Evolutionary conservation across 192 early-diverging fungal species (phyloP), one percentile per base, ranked within the genome.

Genomic region (Mortierella claussenii): DNA sequence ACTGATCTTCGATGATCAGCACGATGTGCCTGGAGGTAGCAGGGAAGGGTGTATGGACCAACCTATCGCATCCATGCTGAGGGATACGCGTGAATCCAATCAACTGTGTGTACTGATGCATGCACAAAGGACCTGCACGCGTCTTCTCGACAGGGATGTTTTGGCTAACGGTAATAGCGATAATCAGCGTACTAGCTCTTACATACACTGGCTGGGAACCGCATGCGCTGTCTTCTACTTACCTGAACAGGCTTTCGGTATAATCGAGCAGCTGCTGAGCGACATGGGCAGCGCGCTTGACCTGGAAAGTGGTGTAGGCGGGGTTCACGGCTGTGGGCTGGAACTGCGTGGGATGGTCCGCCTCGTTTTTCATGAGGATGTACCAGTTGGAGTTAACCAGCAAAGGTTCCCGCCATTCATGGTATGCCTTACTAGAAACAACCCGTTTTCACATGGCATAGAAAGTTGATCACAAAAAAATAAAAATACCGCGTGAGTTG

Each of bases 371-470:
- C 62, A 87, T 79, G n/a, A 91, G 43, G 26, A 95, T 86, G 65
- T 89, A 95, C 89, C 93, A 97, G 82, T 95, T 94, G 49, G 91
- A 93, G 82, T 97, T 94, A 62, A 97, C 85, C 61, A 94, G 76
- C 27, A 95, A 55, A 11, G 89, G 80, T 45, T 94, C 93, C 15
- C 96, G 84, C 93, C 93, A 96, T 27, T 85, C 81, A 52, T 91
- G 87, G 76, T 94, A 95, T 8, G 94, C 92, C 27, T 70, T 81
- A 50, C 73, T 76, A 42, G 26, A 33, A 28, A 20, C 23, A 43
- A 15, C n/a, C n/a, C n/a, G n/a, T n/a, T n/a, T n/a, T n/a, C n/a
- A n/a, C n/a, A n/a, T n/a, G n/a, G n/a, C n/a, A n/a, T n/a, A n/a
- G n/a, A n/a, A n/a, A n/a, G n/a, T n/a, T n/a, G n/a, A n/a, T n/a